Percentiles rank a stretch among this genome's conserved stretches.
Conservation (phyloP, 306 rosid species). For the Glycyrrhiza uralensis region DNA sequence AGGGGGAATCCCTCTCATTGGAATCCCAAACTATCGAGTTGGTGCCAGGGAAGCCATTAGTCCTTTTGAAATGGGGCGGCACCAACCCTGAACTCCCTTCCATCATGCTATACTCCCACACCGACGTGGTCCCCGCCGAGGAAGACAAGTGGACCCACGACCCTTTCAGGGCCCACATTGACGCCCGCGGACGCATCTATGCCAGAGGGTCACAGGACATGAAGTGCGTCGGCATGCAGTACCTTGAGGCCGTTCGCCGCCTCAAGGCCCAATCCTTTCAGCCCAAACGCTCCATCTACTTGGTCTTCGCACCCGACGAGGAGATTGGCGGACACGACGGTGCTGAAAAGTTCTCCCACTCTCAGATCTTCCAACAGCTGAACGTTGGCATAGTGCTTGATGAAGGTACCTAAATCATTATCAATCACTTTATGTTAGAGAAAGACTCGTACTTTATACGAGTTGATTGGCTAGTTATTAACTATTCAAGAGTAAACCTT, state of each 20-base stretch:
- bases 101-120: conserved; percentile 84
- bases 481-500: too few relatives aligned
- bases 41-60: conserved; percentile 57
- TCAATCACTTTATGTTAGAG: too few relatives aligned
- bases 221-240: conserved; percentile 95
- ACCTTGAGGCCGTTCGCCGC: conserved; percentile 77
- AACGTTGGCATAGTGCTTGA: conserved; percentile 80
- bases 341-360: conserved; percentile 50
- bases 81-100: conserved; percentile 59
- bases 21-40: conserved; percentile 62
- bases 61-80: conserved; percentile 83
- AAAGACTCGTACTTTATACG: too few relatives aligned
- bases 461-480: too few relatives aligned
- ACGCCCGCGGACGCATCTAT: conserved; percentile 41
- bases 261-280: conserved; percentile 48
- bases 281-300: conserved; percentile 56
- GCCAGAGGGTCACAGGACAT: conserved; percentile 93
- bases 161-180: conserved; percentile 71
- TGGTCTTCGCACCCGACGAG: conserved; percentile 82
- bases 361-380: conserved; percentile 51
- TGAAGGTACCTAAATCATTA: conserved; percentile 83
- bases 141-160: conserved; percentile 65
- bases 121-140: conserved; percentile 82
- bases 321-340: conserved; percentile 89
- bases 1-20: conserved; percentile 65